phyloP scores from a whole-genome alignment of 2,329 filamentous ascomycete species.

The Fusarium mexicanum region DNA sequence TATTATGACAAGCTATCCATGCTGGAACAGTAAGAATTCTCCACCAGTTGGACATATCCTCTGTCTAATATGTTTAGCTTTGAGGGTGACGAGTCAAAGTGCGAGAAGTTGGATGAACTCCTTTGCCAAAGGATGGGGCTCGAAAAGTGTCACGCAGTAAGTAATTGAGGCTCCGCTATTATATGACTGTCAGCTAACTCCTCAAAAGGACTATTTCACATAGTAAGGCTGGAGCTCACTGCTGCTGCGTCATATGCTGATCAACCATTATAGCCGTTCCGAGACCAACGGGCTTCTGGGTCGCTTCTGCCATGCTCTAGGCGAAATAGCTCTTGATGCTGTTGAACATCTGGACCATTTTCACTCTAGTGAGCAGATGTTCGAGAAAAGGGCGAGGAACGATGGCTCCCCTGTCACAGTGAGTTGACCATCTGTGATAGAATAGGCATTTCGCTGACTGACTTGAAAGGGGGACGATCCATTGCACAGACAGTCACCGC shows the following conservation, averaged over 20 bases:
- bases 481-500: background rate
- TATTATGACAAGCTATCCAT: background rate
- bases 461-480: background rate
- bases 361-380: background rate
- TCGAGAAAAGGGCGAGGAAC: background rate
- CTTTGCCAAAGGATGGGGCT: background rate
- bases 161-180: background rate
- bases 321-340: background rate
- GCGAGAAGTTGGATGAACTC: background rate
- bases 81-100: background rate
- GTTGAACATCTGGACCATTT: background rate
- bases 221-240: background rate
- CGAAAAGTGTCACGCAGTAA: background rate
- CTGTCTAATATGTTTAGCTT: background rate
- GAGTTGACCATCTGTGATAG: background rate
- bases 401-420: background rate
- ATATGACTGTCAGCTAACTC: background rate
- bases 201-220: background rate
- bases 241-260: background rate
- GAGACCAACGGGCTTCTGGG: background rate
- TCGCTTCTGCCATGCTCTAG: rapidly evolving
- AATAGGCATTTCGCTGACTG: background rate
- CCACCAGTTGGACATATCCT: rapidly evolving
- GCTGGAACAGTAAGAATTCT: background rate
- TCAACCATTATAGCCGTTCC: background rate